phyloP scores from a whole-genome alignment of 495 filamentous ascomycete species.

The Durotheca rogersii region DNA sequence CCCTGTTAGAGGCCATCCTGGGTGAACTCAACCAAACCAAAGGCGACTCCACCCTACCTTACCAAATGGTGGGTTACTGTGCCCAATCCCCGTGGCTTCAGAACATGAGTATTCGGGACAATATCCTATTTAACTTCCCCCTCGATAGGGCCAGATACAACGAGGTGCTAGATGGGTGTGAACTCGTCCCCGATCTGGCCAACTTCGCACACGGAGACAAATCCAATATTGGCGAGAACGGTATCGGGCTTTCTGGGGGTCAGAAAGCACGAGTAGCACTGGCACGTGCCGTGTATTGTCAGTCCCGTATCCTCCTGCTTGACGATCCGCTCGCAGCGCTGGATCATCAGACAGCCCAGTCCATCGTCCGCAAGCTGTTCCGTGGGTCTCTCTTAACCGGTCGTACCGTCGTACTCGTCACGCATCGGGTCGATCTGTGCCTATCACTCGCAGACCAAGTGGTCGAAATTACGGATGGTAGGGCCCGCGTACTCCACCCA shows the following conservation, averaged over 20 bases:
- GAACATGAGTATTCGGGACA: constrained; percentile 85
- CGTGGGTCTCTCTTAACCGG: constrained; percentile 60
- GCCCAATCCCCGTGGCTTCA: constrained; percentile 87
- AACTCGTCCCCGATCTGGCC: constrained; percentile 85
- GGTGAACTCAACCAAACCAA: constrained; percentile 70
- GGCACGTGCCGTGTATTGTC: constrained; percentile 89
- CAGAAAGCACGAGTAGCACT: constrained; percentile 92
- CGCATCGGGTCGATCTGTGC: constrained; percentile 73
- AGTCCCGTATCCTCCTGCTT: constrained; percentile 86
- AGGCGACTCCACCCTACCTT: constrained; percentile 60
- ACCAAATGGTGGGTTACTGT: constrained; percentile 76
- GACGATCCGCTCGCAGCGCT: constrained; percentile 95
- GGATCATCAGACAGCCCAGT: constrained; percentile 80
- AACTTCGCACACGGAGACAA: constrained; percentile 89
- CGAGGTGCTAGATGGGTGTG: constrained; percentile 85
- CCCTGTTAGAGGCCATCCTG: constrained; percentile 72
- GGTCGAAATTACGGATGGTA: constrained; percentile 58
- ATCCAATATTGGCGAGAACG: constrained; percentile 93
- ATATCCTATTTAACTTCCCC: constrained; percentile 74
- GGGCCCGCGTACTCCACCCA: constrained; percentile 26
- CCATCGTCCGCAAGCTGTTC: constrained; percentile 68
- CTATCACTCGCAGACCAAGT: constrained; percentile 65
- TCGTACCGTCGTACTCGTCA: constrained; percentile 69
- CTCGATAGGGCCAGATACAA: constrained; percentile 83
- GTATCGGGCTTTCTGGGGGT: constrained; percentile 92